Evolutionary conservation across 2,329 filamentous ascomycete genomes (phyloP).

Genomic region (Epichloe hybrida): DNA sequence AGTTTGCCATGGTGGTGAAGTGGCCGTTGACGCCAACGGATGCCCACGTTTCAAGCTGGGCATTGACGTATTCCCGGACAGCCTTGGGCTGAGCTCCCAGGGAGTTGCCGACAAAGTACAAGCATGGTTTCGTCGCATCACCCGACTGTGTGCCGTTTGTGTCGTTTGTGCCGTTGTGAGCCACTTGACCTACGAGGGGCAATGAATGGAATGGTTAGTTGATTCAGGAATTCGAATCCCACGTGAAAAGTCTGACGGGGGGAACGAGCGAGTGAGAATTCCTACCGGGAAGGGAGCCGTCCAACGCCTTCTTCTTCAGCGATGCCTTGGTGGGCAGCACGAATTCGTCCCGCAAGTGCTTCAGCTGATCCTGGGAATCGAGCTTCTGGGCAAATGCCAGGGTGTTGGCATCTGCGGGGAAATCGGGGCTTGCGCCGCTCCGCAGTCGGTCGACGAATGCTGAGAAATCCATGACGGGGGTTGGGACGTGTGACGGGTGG

Average conservation of each 20-base stretch:
- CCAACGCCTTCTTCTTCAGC: constrained; percentile 48
- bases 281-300: constrained; percentile 28
- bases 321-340: constrained; percentile 63
- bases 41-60: constrained; percentile 72
- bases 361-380: constrained; percentile 48
- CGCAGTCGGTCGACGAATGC: constrained; percentile 27
- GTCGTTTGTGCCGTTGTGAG: constrained; percentile 13
- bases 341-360: constrained; percentile 54
- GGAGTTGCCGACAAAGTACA: constrained; percentile 90
- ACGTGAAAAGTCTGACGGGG: not conserved
- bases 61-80: constrained; percentile 49
- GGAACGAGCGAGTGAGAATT: not conserved
- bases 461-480: constrained; percentile 23
- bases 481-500: not conserved
- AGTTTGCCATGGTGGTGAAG: constrained; percentile 55
- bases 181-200: not conserved
- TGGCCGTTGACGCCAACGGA: constrained; percentile 76
- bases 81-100: constrained; percentile 69
- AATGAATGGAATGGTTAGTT: not conserved
- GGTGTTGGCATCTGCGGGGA: constrained; percentile 33
- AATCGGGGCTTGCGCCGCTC: constrained; percentile 26
- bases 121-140: constrained; percentile 20
- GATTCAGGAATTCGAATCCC: too few relatives aligned
- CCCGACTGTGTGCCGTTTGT: constrained; percentile 10
- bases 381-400: constrained; percentile 36